Base-by-base conservation (phyloP, 495 filamentous ascomycete genomes). In the Penicillium goetzii region DNA sequence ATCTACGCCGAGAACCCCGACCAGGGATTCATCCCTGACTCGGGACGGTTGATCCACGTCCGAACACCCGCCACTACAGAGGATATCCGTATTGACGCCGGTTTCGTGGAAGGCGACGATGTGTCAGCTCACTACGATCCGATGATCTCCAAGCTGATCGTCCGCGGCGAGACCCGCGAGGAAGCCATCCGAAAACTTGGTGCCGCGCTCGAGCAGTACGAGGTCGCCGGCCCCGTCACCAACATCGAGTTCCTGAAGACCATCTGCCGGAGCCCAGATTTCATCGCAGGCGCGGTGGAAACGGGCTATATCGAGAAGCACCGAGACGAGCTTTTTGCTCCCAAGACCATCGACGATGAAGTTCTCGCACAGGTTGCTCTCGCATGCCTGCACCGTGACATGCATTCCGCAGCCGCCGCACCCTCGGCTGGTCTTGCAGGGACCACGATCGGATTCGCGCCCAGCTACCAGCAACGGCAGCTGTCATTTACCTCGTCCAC, bases 81-180 rank as follows among this genome's bases (percentile, higher is more conserved):
- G 3, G 89, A 89, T 61, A 85, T 97, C 47, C 86, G 95, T 30
- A 92, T 99, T 60, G 95, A 99, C 70, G 90, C 92, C 9, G 96
- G 96, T 0, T 98, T 98, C 69, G 84, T 92, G 14, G 82, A 90
- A 64, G 96, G 96, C 19, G 94, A 98, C 71, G 90, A 93, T 63
- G 88, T 99, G 0, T 96, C 93, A 0, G 90, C 93, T n/a, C 88
- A 95, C 57, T 99, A 98, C 75, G 95, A 99, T 67, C 94, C 95
- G 6, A 98, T 99, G 95, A 97, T 99, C 63, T 90, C 96, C 45
- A 99, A 99, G 74, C 83, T 99, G 58, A 98, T 99, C 63, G 93
- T 97, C n/a, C 83, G 87, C 28, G 96, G 91, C 19, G 83, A 82
- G 45, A 87, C 88, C 58, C 85, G 95, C 32, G 85, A 90, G 72